Evolutionary conservation across 805 yeast genomes (phyloP).

Genomic region (Lachancea nothofagi): DNA sequence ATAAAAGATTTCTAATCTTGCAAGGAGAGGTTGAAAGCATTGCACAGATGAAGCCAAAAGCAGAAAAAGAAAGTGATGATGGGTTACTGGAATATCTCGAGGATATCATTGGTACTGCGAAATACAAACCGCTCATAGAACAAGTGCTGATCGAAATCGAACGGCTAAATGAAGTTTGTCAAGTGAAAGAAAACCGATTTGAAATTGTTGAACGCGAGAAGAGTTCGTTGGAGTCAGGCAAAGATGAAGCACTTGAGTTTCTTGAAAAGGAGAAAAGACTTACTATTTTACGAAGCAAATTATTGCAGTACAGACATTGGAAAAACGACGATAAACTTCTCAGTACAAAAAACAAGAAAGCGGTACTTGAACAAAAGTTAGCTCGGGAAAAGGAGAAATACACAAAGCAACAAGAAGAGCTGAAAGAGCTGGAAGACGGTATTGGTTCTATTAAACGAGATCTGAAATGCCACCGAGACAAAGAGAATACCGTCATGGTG

Average conservation of each 20-base stretch:
- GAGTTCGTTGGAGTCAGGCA: slow-evolving; percentile 52
- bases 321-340: slow-evolving; percentile 39
- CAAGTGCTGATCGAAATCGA: slow-evolving; percentile 56
- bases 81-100: slow-evolving; percentile 91
- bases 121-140: slow-evolving; percentile 74
- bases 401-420: slow-evolving; percentile 36
- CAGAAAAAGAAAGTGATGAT: slow-evolving; percentile 86
- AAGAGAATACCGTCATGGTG: slow-evolving; percentile 20
- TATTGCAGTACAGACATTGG: slow-evolving; percentile 47
- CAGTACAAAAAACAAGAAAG: slow-evolving; percentile 35
- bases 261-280: slow-evolving; percentile 60
- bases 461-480: slow-evolving; percentile 4
- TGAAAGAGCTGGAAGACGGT: slow-evolving; percentile 30
- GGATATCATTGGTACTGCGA: slow-evolving; percentile 92
- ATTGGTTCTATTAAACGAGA: slow-evolving; percentile 21
- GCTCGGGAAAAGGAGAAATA: slow-evolving; percentile 41
- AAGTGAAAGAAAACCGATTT: slow-evolving; percentile 75
- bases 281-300: slow-evolving; percentile 46
- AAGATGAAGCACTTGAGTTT: slow-evolving; percentile 63
- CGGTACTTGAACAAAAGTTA: slow-evolving; percentile 39
- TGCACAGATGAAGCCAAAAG: slow-evolving; percentile 98
- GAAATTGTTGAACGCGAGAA: slow-evolving; percentile 76
- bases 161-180: slow-evolving; percentile 69
- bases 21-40: slow-evolving; percentile 99
- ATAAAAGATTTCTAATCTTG: slow-evolving; percentile 85